Evolutionary conservation across 2,329 filamentous ascomycete genomes (phyloP).

Genomic region (Exophiala sp.): DNA sequence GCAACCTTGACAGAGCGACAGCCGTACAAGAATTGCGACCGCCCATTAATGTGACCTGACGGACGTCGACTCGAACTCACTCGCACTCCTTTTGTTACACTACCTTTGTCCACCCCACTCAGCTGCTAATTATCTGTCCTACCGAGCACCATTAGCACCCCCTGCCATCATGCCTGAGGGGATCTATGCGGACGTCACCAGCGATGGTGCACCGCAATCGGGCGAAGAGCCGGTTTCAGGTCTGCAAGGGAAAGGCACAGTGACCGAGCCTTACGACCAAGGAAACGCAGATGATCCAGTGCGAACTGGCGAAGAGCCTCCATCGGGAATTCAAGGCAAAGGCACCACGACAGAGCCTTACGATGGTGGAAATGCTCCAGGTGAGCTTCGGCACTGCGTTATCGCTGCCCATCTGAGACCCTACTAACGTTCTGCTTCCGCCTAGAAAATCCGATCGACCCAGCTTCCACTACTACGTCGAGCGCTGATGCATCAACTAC

Average conservation of each 20-base stretch:
- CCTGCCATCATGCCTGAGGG: neutral
- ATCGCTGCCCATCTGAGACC: too few species aligned
- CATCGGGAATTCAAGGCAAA: slow-evolving; percentile 23
- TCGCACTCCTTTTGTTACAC: too few species aligned
- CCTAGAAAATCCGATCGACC: neutral
- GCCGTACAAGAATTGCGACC: too few species aligned
- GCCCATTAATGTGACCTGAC: too few species aligned
- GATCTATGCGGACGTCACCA: neutral
- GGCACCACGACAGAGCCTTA: slow-evolving; percentile 25
- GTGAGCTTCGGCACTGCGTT: neutral
- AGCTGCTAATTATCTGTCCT: too few species aligned
- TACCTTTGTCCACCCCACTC: too few species aligned
- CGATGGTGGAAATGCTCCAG: slow-evolving; percentile 26
- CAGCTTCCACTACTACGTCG: slow-evolving; percentile 1
- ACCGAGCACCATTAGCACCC: too few species aligned
- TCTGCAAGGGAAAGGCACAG: slow-evolving; percentile 19
- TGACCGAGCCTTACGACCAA: slow-evolving; percentile 8
- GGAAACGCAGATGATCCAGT: slow-evolving; percentile 4
- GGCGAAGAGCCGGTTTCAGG: slow-evolving; percentile 19
- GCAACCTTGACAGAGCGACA: too few species aligned
- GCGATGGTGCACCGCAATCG: slow-evolving; percentile 1
- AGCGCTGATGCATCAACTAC: neutral
- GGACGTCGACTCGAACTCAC: too few species aligned
- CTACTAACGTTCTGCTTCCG: neutral
- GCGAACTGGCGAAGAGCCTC: slow-evolving; percentile 23